Evolutionary conservation across 2,329 filamentous ascomycete species (phyloP), one percentile per base, ranked within the genome.

Genomic region (Lecanicillium sp.): DNA sequence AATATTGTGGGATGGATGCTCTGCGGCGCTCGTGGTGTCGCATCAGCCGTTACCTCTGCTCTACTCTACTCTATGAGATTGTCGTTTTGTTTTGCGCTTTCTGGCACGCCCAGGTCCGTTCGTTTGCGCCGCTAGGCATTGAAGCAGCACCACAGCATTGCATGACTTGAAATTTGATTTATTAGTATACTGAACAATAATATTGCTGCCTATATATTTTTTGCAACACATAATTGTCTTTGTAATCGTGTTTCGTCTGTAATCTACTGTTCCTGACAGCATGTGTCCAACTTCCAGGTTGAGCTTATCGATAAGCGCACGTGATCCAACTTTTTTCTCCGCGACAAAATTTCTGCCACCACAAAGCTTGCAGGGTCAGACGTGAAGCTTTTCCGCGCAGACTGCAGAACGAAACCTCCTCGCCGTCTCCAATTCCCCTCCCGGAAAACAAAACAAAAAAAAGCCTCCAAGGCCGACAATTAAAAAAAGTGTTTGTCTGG

Each of bases 31-130:
- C 22, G 7, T 6, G 22, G 22, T 25, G 22, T 11, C 22, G 22
- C 22, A n/a, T 11, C 22, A 25, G 7, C 22, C 41, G 44, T 46
- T 44, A 42, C 43, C 40, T 35, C 14, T 39, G 40, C 9, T 37
- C 30, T 22, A 20, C 33, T 5, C 42, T 18, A 16, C 29, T 25
- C 16, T 40, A n/a, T n/a, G n/a, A n/a, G n/a, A n/a, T n/a, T n/a
- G n/a, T n/a, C n/a, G n/a, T 36, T 36, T 32, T 34, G 18, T n/a
- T 9, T 14, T 19, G 13, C 17, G 19, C 5, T 29, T 36, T 40
- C 19, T 35, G 32, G 22, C 16, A 17, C 12, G 9, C 17, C 27
- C 32, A 34, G 36, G 14, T 25, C 32, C 38, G 9, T 32, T 40
- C 38, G 15, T 35, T 27, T 25, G 22, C 22, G 22, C 22, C 22